phyloP scores from a whole-genome alignment of 768 basidiomycete genomes.

The Royoungia palumana region DNA sequence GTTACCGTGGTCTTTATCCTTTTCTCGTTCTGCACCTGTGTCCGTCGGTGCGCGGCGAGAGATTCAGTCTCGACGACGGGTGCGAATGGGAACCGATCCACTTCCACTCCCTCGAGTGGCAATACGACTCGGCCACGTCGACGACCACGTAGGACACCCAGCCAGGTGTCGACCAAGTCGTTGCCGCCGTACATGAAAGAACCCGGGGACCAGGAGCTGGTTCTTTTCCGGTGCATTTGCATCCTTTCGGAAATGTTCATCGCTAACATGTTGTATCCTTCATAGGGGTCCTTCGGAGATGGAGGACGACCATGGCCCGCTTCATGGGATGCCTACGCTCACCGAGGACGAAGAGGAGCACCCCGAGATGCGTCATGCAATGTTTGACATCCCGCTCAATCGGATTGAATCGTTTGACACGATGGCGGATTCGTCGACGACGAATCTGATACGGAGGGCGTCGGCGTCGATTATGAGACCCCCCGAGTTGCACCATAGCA shows the following conservation, averaged over 20 bases:
- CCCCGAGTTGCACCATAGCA: conserved; percentile 5
- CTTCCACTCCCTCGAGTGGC: conserved; percentile 10
- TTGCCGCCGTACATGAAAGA: conserved; percentile 81
- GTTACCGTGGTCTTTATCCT: conserved; percentile 20
- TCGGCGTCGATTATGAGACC: conserved; percentile 12
- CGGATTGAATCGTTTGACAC: conserved; percentile 26
- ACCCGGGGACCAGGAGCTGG: conserved; percentile 78
- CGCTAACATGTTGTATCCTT: not conserved
- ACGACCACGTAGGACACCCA: conserved; percentile 60
- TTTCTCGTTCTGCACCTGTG: conserved; percentile 20
- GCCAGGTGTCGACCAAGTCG: conserved; percentile 75
- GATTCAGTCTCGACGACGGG: not conserved
- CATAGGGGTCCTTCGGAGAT: conserved; percentile 26
- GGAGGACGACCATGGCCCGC: conserved; percentile 18
- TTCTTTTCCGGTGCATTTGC: conserved; percentile 49
- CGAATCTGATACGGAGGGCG: conserved; percentile 17
- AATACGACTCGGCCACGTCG: conserved; percentile 10
- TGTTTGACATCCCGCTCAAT: conserved; percentile 20
- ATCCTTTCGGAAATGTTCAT: not conserved
- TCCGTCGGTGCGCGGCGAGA: conserved; percentile 15
- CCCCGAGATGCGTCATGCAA: conserved; percentile 4
- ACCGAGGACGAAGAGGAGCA: conserved; percentile 25
- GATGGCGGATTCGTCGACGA: conserved; percentile 18
- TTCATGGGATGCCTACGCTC: conserved; percentile 14
- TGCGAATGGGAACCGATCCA: not conserved